phyloP scores from a whole-genome alignment of 1,284 basidiomycete genomes.

The Trichosporon faecale region DNA sequence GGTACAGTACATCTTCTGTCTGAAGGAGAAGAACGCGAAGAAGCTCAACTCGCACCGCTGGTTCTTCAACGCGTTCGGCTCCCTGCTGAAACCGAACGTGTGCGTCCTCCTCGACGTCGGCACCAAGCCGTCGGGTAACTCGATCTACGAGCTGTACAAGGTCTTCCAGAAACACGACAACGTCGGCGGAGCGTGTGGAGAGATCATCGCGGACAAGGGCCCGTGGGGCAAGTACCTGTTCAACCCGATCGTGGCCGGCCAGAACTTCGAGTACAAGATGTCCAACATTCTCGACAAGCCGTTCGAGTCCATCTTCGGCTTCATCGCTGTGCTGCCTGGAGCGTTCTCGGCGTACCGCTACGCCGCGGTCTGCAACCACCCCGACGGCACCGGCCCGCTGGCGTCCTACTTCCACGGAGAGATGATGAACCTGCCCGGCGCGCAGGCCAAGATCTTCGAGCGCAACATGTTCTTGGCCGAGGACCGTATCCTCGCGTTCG shows the following conservation, averaged over 20 bases:
- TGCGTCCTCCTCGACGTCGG: conserved; percentile 86
- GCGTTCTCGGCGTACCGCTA: conserved; percentile 91
- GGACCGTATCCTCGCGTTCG: conserved; percentile 47
- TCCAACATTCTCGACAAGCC: conserved; percentile 91
- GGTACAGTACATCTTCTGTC: conserved; percentile 86
- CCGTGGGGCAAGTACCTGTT: conserved; percentile 67
- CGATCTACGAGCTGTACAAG: conserved; percentile 72
- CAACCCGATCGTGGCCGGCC: conserved; percentile 83
- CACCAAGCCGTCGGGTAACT: conserved; percentile 88
- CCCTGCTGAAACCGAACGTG: conserved; percentile 54
- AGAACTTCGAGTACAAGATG: conserved; percentile 81
- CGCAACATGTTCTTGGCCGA: conserved; percentile 86
- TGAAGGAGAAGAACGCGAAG: conserved; percentile 93
- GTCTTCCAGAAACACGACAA: conserved; percentile 85
- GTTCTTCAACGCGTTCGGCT: conserved; percentile 83
- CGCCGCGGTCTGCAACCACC: conserved; percentile 73
- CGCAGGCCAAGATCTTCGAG: conserved; percentile 55
- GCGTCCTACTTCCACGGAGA: conserved; percentile 89
- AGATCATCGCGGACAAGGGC: conserved; percentile 73
- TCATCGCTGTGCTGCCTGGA: conserved; percentile 80
- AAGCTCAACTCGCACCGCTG: conserved; percentile 89
- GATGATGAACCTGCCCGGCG: conserved; percentile 61
- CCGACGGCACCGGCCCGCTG: conserved; percentile 80
- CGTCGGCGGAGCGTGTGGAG: conserved; percentile 92
- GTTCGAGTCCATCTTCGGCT: conserved; percentile 84